Conservation (phyloP, 805 yeast genomes). For the Saturnispora quitensis region DNA sequence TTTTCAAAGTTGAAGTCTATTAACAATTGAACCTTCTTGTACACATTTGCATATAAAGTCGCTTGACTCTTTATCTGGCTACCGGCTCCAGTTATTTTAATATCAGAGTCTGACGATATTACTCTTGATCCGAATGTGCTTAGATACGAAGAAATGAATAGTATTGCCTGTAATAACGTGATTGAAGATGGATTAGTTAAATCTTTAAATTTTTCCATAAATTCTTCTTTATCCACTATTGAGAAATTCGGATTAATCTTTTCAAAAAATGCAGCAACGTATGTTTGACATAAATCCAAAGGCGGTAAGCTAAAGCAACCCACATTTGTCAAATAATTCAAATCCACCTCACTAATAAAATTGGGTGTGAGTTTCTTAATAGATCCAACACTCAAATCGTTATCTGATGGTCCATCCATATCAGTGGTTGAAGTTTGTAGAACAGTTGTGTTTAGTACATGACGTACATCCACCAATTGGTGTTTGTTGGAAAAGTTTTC, state of each 20-base stretch:
- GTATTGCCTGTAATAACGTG: slow-evolving; percentile 53
- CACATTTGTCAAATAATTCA: slow-evolving; percentile 14
- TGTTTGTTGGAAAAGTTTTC: not conserved
- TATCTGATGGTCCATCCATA: not conserved
- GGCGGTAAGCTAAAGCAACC: slow-evolving; percentile 70
- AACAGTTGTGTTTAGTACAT: not conserved
- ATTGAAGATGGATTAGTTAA: slow-evolving; percentile 49
- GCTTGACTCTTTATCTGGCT: slow-evolving; percentile 32
- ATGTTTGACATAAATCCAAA: slow-evolving; percentile 45
- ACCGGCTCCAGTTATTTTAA: not conserved
- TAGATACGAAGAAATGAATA: slow-evolving; percentile 56
- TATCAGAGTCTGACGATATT: not conserved
- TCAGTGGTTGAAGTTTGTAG: not conserved
- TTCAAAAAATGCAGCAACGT: slow-evolving; percentile 52
- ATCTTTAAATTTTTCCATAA: slow-evolving; percentile 48
- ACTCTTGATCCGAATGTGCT: not conserved
- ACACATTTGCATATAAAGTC: slow-evolving; percentile 37
- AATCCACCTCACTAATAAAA: slow-evolving; percentile 14
- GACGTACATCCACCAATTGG: not conserved
- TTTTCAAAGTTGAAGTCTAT: slow-evolving; percentile 62
- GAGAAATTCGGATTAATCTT: slow-evolving; percentile 63
- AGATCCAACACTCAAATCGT: not conserved
- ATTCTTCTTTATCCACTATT: slow-evolving; percentile 50
- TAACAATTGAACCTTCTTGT: slow-evolving; percentile 64
- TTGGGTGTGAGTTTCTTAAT: not conserved